phyloP scores from a whole-genome alignment of 495 filamentous ascomycete species.

The Penicillium canescens region DNA sequence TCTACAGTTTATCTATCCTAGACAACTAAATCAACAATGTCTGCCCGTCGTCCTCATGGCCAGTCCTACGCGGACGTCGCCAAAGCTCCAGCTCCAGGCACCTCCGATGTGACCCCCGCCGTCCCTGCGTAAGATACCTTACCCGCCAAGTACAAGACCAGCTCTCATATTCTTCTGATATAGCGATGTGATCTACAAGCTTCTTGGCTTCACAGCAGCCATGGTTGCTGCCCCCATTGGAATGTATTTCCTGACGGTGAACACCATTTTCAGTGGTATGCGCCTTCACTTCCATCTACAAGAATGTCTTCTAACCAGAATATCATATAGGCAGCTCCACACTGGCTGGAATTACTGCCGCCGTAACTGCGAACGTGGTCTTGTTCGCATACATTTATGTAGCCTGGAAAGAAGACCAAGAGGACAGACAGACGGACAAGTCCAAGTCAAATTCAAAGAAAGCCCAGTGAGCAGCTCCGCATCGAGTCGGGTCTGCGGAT shows the following conservation, averaged over 20 bases:
- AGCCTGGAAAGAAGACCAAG: slow-evolving; percentile 84
- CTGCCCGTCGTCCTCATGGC: slow-evolving; percentile 32
- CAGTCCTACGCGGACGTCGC: slow-evolving; percentile 36
- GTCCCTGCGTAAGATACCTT: slow-evolving; percentile 65
- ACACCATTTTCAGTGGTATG: slow-evolving; percentile 75
- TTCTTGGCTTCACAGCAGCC: slow-evolving; percentile 84
- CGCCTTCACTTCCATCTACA: neutral
- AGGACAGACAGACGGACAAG: slow-evolving; percentile 58
- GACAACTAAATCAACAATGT: slow-evolving; percentile 21
- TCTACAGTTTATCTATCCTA: neutral
- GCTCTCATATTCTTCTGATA: neutral
- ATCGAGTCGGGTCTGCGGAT: too few relatives aligned
- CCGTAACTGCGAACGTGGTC: slow-evolving; percentile 87
- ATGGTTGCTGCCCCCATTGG: slow-evolving; percentile 86
- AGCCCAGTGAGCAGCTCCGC: slow-evolving; percentile 39
- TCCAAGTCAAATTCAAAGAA: slow-evolving; percentile 59
- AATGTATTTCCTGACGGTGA: slow-evolving; percentile 80
- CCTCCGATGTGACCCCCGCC: slow-evolving; percentile 58
- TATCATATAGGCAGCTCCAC: slow-evolving; percentile 72
- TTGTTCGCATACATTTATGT: slow-evolving; percentile 89
- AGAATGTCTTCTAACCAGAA: neutral
- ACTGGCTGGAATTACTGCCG: slow-evolving; percentile 79
- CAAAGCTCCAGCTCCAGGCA: slow-evolving; percentile 20
- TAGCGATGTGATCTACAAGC: slow-evolving; percentile 85
- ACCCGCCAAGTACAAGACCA: neutral